These are phyloP conservation scores for Tylopilus plumbeoviolaceoides DNA, from an alignment of 768 basidiomycete genomes.

Conservation along the genomic window DNA sequence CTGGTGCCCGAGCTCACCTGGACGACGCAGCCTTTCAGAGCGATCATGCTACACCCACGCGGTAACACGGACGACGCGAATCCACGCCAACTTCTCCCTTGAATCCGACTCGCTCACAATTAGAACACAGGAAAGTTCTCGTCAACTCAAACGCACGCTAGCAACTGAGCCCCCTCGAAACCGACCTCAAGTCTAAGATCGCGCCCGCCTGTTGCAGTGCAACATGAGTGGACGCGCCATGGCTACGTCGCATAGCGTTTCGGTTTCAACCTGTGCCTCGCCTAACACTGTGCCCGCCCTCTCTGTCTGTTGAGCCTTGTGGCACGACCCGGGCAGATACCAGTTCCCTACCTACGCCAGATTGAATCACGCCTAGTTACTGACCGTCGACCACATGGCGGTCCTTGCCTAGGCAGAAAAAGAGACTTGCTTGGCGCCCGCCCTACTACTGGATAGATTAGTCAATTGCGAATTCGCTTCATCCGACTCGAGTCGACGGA, in stretches of 20 bases:
- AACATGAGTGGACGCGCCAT: neutral
- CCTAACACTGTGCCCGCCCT: neutral
- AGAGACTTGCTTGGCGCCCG: neutral
- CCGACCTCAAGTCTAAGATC: neutral
- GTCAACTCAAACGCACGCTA: neutral
- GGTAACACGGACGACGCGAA: neutral
- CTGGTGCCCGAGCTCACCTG: too few relatives aligned
- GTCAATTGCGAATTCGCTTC: neutral
- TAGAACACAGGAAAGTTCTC: neutral
- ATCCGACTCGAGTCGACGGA: neutral
- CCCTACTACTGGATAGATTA: neutral
- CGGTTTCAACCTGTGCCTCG: neutral
- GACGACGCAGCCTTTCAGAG: constrained; percentile 16
- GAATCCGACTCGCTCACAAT: neutral
- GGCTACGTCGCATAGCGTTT: neutral
- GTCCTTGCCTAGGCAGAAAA: neutral
- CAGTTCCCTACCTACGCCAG: neutral
- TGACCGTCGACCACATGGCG: too few relatives aligned
- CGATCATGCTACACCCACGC: constrained; percentile 21
- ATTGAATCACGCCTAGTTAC: neutral
- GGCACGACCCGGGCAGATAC: neutral
- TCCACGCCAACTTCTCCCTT: neutral
- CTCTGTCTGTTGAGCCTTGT: neutral
- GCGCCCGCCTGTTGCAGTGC: neutral
- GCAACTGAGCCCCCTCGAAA: neutral